A percentile compares a stretch with the other conserved stretches of the same genome.
These are phyloP conservation scores for Microthlaspi erraticum DNA, from an alignment of 345 rosid genomes.

Conservation along the genomic window DNA sequence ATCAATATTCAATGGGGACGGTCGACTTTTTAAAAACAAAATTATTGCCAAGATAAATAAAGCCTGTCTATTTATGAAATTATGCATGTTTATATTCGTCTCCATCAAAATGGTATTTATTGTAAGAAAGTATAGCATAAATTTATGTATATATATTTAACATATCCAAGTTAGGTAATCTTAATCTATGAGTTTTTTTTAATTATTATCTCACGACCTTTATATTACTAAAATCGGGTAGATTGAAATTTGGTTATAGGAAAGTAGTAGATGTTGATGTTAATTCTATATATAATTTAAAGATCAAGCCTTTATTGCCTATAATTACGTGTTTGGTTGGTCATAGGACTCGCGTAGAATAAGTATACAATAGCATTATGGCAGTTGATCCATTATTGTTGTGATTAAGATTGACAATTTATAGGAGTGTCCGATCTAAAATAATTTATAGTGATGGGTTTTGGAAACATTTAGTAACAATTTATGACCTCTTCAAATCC, in stretches of 20 bases:
- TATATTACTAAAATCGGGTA: slow-evolving; percentile 18
- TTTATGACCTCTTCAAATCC: not conserved
- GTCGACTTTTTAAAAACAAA: slow-evolving; percentile 27
- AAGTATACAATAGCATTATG: not conserved
- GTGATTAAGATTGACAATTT: slow-evolving; percentile 5
- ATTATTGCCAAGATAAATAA: slow-evolving; percentile 5
- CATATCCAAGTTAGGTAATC: not conserved
- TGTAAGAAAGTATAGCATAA: not conserved
- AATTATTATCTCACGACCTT: not conserved
- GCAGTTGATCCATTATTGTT: not conserved
- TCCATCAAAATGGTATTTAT: not conserved
- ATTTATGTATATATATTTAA: not conserved
- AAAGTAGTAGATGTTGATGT: slow-evolving; percentile 37
- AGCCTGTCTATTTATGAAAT: not conserved
- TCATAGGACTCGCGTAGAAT: slow-evolving; percentile 26
- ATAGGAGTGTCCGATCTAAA: not conserved
- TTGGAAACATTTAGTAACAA: not conserved
- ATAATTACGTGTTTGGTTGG: slow-evolving; percentile 36
- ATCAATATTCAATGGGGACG: slow-evolving; percentile 29
- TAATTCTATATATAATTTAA: not conserved
- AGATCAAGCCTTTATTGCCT: slow-evolving; percentile 34
- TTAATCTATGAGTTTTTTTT: not conserved
- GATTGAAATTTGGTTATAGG: slow-evolving; percentile 36
- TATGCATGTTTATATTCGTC: slow-evolving; percentile 6
- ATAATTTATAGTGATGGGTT: not conserved